Base-by-base conservation (phyloP, 306 rosid species). In the Cucurbita maxima region DNA sequence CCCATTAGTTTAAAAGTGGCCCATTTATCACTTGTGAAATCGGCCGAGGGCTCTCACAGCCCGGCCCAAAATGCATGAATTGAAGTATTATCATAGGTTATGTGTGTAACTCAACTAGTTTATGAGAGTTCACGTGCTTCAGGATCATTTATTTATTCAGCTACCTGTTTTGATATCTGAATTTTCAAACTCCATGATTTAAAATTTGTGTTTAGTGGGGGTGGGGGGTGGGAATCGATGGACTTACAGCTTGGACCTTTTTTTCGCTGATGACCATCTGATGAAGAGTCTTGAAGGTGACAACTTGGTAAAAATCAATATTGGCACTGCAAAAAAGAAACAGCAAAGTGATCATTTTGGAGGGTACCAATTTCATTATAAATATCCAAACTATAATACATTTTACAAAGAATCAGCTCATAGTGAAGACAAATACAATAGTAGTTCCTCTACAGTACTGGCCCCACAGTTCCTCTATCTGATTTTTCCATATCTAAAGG, bases 301-400 rank as follows among this genome's bases (percentile, higher is more conserved):
- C 59, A 30, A 51, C 44, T 70, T 70, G 74, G 44, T 30, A 70
- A 70, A 34, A 30, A 18, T 40, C 64, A 40, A 73, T 73, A 57
- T 56, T 13, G 45, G 41, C 43, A 43, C 55, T 54, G 76, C 52
- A 72, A 72, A 55, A 72, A 54, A 71, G 22, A 25, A 25, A 25
- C 25, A 41, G 62, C 18, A 18, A 54, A 55, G 63, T 70, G 15
- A 50, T 70, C 22, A 70, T 69, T 69, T 69, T 69, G 58, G 48
- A 58, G 47, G 34, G 25, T 70, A 25, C 40, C 58, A 50, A 38
- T 37, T 53, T 36, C 75, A 74, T 81, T 79, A 81, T 76, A 80
- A 50, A n/a, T 25, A 62, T 51, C 58, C 70, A 76, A 72, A 80
- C 80, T 82, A 89, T 79, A 78, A 67, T 82, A 87, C 86, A 85